phyloP scores from a whole-genome alignment of 2,329 filamentous ascomycete species.

The Calonectria ilicicola region DNA sequence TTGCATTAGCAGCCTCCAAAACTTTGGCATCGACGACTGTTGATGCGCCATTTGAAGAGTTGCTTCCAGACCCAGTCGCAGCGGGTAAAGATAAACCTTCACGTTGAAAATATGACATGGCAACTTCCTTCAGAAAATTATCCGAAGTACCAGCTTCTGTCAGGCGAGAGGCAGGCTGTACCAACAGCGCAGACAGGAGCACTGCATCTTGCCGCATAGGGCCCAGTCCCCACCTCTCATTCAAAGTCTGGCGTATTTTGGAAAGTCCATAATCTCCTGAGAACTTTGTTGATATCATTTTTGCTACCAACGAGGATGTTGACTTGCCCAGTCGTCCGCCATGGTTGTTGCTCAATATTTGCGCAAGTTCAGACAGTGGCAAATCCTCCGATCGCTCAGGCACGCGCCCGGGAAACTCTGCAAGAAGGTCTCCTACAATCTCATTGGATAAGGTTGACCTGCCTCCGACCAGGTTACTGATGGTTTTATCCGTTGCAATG shows the following conservation, averaged over 20 bases:
- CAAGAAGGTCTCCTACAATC: background rate
- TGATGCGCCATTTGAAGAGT: background rate
- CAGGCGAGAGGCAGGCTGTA: slow-evolving; percentile 90
- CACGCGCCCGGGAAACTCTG: background rate
- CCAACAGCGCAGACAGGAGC: slow-evolving; percentile 87
- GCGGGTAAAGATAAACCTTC: background rate
- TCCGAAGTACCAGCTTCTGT: slow-evolving; percentile 73
- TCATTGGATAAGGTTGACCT: background rate
- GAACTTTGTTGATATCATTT: slow-evolving; percentile 98
- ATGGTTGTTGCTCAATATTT: background rate
- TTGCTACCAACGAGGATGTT: slow-evolving; percentile 90
- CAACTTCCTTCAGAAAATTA: slow-evolving; percentile 89
- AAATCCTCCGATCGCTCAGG: background rate
- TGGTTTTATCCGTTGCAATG: background rate
- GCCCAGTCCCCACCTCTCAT: slow-evolving; percentile 93
- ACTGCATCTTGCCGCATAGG: slow-evolving; percentile 91
- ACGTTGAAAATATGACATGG: slow-evolving; percentile 85
- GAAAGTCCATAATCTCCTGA: slow-evolving; percentile 99
- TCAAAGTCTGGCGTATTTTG: slow-evolving; percentile 91
- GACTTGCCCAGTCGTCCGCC: slow-evolving; percentile 98
- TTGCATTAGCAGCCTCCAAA: background rate
- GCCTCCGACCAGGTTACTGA: background rate
- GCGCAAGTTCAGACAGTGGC: background rate
- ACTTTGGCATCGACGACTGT: background rate
- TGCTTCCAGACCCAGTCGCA: background rate